Conservation (phyloP, 352 stramenopile genomes). For the Pythium brachiatum region DNA sequence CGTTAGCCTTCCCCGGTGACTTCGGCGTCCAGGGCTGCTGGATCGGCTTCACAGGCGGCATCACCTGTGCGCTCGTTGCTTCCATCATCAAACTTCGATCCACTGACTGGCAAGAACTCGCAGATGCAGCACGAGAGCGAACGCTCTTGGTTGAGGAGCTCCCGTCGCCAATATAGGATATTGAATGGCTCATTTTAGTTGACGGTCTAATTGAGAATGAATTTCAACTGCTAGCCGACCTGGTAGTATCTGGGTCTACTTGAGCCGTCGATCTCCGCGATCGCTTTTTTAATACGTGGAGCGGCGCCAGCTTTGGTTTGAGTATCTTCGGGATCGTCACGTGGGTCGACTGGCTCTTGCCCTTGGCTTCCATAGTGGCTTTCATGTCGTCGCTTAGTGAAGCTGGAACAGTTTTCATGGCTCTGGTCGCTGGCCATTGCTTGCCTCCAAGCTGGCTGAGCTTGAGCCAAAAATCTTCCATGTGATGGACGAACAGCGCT, state of each 20-base stretch:
- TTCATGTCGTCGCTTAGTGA: not conserved
- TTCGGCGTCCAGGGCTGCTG: conserved; percentile 57
- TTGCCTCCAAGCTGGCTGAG: conserved; percentile 21
- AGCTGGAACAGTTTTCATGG: not conserved
- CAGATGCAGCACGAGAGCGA: conserved; percentile 7
- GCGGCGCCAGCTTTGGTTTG: conserved; percentile 11
- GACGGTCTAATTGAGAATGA: not conserved
- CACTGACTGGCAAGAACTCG: conserved; percentile 15
- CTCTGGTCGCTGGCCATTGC: not conserved
- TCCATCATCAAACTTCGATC: conserved; percentile 11
- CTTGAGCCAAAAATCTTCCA: conserved; percentile 51
- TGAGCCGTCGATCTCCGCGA: conserved; percentile 4
- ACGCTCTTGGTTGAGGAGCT: conserved; percentile 7
- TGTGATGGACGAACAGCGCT: conserved; percentile 44
- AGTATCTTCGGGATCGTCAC: not conserved
- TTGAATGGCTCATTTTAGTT: not conserved
- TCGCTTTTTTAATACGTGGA: conserved; percentile 19
- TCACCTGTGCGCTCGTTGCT: conserved; percentile 15
- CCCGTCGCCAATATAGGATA: not conserved
- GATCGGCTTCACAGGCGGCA: conserved; percentile 49
- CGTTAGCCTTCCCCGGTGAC: conserved; percentile 48
- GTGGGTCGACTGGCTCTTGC: not conserved
- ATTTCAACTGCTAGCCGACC: not conserved
- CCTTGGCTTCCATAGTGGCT: not conserved
- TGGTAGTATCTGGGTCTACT: not conserved